phyloP scores from a whole-genome alignment of 2,329 filamentous ascomycete species.

The Achaetomium macrosporum region DNA sequence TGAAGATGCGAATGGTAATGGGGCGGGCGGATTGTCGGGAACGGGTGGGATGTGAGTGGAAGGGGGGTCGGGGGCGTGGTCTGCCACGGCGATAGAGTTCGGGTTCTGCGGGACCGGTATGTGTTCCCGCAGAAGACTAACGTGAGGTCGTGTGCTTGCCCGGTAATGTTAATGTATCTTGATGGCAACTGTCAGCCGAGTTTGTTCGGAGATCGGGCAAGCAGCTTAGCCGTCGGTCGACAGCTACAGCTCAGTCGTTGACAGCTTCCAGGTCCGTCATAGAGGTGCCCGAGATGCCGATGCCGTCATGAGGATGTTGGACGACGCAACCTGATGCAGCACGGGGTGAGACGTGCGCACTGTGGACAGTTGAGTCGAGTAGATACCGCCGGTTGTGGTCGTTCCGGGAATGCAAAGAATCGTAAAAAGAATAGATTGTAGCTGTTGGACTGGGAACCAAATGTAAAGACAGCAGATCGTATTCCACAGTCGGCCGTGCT shows the following conservation, averaged over 20 bases:
- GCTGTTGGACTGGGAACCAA: too few species aligned
- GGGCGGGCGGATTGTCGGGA: constrained; percentile 60
- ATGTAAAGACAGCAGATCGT: too few species aligned
- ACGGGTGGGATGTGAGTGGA: constrained; percentile 52
- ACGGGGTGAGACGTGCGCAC: constrained; percentile 1
- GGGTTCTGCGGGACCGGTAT: constrained; percentile 36
- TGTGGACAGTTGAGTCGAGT: neutral
- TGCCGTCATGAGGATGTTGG: constrained; percentile 15
- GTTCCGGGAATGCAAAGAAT: too few species aligned
- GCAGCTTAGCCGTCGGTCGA: neutral
- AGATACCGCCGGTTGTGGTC: too few species aligned
- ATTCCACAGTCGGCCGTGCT: too few species aligned
- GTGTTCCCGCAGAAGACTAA: constrained; percentile 22
- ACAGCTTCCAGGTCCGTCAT: constrained; percentile 2
- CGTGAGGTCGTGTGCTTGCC: constrained; percentile 1
- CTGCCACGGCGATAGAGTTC: constrained; percentile 62
- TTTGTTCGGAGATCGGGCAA: neutral
- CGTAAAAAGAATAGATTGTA: too few species aligned
- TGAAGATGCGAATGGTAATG: constrained; percentile 46
- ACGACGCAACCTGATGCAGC: neutral
- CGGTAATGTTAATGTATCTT: neutral
- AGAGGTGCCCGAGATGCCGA: neutral
- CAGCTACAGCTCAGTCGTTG: constrained; percentile 8
- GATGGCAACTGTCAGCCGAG: neutral
- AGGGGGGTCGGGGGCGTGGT: constrained; percentile 51